phyloP scores from a whole-genome alignment of 1,284 basidiomycete species.

The Ustilago lituana region DNA sequence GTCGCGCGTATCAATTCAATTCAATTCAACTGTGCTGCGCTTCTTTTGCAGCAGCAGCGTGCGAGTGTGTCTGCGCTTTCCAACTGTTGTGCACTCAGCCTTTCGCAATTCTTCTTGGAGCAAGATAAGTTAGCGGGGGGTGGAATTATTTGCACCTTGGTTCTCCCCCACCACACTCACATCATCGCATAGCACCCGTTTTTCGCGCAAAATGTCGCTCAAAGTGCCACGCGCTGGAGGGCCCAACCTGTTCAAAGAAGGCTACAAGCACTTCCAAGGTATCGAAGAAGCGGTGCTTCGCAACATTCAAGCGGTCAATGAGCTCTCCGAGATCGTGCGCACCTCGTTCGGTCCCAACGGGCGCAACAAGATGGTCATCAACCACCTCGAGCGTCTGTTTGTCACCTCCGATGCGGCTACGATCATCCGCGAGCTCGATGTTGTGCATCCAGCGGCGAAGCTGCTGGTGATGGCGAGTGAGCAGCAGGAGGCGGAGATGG shows the following conservation, averaged over 20 bases:
- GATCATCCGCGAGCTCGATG: conserved; percentile 97
- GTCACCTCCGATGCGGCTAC: conserved; percentile 99
- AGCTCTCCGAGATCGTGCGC: conserved; percentile 92
- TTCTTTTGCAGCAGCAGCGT: no score
- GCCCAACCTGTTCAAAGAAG: conserved; percentile 85
- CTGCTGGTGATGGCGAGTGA: conserved; percentile 96
- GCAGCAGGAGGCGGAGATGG: conserved; percentile 96
- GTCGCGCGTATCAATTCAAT: conserved; percentile 12
- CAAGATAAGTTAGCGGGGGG: no score
- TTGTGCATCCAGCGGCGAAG: conserved; percentile 97
- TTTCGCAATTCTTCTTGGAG: conserved; percentile 13
- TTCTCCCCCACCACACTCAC: conserved; percentile 1
- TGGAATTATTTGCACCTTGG: no score
- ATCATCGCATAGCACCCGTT: not conserved
- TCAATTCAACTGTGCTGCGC: no score
- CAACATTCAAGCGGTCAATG: conserved; percentile 93
- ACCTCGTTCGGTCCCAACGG: conserved; percentile 97
- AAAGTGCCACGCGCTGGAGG: conserved; percentile 92
- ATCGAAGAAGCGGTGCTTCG: conserved; percentile 85
- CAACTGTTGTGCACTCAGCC: conserved; percentile 12
- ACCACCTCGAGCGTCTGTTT: conserved; percentile 89
- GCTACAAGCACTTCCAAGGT: conserved; percentile 80
- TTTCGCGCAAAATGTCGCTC: conserved; percentile 77
- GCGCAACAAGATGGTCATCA: conserved; percentile 67
- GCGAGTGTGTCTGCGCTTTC: conserved; percentile 4